phyloP scores from a whole-genome alignment of 163 green algal species.

The Prototheca wickerhamii region DNA sequence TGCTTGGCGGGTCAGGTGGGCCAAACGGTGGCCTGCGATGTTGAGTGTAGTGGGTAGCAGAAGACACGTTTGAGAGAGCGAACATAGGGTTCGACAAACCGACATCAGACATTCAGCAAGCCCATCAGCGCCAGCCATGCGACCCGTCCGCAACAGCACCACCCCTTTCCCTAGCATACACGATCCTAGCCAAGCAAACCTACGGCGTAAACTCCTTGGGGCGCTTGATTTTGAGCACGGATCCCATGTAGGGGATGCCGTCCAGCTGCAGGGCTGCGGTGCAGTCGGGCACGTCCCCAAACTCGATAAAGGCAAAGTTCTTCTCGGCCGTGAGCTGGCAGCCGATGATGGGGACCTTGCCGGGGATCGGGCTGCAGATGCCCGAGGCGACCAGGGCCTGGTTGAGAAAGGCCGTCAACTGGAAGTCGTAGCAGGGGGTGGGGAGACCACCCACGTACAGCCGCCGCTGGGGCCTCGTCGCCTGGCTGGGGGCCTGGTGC shows the following conservation, averaged over 20 bases:
- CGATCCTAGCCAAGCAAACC: neutral
- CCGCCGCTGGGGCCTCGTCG: conserved; percentile 17
- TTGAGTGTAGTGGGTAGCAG: neutral
- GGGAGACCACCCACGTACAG: conserved; percentile 28
- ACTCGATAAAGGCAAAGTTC: conserved; percentile 32
- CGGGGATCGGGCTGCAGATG: conserved; percentile 8
- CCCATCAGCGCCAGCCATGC: too few species aligned
- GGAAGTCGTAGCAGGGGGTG: conserved; percentile 28
- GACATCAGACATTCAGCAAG: too few species aligned
- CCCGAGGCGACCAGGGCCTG: conserved; percentile 25
- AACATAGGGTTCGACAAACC: conserved; percentile 1
- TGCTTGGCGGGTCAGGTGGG: neutral
- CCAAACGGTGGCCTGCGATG: neutral
- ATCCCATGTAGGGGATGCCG: conserved; percentile 27
- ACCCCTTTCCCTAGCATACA: neutral
- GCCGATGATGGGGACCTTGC: conserved; percentile 22
- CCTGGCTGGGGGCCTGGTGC: conserved; percentile 5
- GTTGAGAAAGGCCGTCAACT: conserved; percentile 26
- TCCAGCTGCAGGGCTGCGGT: conserved; percentile 24
- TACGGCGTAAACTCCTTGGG: conserved; percentile 22
- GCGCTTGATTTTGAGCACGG: conserved; percentile 25
- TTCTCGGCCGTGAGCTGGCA: conserved; percentile 24
- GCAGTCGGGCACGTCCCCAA: conserved; percentile 16
- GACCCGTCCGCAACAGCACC: neutral
- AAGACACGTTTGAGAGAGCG: neutral